phyloP scores from a whole-genome alignment of 108 stramenopile species.

The Skeletonema costatum region DNA sequence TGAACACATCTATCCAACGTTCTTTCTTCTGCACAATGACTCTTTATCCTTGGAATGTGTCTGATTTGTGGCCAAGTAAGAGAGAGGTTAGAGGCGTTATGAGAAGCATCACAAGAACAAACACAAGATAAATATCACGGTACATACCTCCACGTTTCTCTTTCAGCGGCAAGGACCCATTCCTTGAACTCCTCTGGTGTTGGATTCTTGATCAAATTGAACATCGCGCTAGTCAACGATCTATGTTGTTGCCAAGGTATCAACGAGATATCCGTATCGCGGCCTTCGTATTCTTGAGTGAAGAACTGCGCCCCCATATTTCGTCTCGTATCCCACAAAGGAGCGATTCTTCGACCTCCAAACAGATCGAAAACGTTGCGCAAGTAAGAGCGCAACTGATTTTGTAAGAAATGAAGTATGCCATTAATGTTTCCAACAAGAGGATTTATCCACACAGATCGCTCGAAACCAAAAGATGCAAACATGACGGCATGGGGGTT shows the following conservation, averaged over 20 bases:
- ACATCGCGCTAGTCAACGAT: conserved; percentile 73
- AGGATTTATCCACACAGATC: conserved; percentile 80
- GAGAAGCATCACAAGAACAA: not conserved
- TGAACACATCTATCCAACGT: conserved; percentile 88
- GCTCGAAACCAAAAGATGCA: conserved; percentile 73
- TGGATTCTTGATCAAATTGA: conserved; percentile 91
- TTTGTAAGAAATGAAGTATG: conserved; percentile 84
- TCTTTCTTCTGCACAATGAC: conserved; percentile 84
- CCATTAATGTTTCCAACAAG: conserved; percentile 78
- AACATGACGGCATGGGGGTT: conserved; percentile 95
- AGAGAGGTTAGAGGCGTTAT: not conserved
- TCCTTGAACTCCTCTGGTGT: conserved; percentile 76
- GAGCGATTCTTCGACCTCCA: conserved; percentile 79
- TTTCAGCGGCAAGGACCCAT: conserved; percentile 82
- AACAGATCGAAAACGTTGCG: conserved; percentile 82
- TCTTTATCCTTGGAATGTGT: conserved; percentile 85
- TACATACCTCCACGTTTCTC: conserved; percentile 82
- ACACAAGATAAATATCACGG: not conserved
- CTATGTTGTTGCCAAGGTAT: conserved; percentile 92
- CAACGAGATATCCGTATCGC: conserved; percentile 95
- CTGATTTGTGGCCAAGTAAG: conserved; percentile 2
- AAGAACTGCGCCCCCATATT: conserved; percentile 78
- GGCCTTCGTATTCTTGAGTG: conserved; percentile 95
- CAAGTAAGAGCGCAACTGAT: conserved; percentile 84
- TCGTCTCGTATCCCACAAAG: conserved; percentile 78